These are phyloP conservation scores for Berkeleyomyces basicola DNA, from an alignment of 2,329 filamentous ascomycete genomes.

Conservation along the genomic window DNA sequence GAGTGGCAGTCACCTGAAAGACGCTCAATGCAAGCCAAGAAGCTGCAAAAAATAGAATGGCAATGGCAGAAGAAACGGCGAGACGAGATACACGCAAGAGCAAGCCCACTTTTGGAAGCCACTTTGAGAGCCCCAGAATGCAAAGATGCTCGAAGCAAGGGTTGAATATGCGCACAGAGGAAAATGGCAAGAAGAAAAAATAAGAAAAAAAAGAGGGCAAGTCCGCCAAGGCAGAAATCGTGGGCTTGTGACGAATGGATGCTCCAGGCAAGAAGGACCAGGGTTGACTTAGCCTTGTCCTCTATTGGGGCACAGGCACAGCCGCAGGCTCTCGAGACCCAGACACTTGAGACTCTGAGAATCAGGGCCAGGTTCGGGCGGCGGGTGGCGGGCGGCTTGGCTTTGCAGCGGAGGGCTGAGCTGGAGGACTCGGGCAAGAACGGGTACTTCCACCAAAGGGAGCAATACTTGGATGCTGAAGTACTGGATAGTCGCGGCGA, in stretches of 20 bases:
- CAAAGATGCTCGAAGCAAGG: slow-evolving; percentile 6
- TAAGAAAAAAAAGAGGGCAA: slow-evolving; percentile 7
- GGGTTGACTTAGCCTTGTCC: too few species aligned
- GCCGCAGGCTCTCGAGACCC: neutral
- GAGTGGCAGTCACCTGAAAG: neutral
- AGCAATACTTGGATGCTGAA: neutral
- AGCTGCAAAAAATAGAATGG: neutral
- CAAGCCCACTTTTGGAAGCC: slow-evolving; percentile 3
- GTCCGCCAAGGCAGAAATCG: neutral
- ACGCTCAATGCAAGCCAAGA: neutral
- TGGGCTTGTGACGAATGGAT: neutral
- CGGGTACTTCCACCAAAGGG: neutral
- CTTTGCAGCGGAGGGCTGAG: too few species aligned
- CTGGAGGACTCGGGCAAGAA: too few species aligned
- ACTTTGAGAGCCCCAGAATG: slow-evolving; percentile 5
- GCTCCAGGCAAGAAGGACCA: neutral
- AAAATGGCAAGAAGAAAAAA: slow-evolving; percentile 15
- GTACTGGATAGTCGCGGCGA: too few species aligned
- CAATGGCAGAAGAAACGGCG: neutral
- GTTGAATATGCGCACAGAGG: slow-evolving; percentile 4
- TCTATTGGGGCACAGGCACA: neutral
- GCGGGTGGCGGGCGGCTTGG: neutral
- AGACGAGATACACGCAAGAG: neutral
- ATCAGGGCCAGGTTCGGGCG: neutral
- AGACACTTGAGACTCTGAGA: too few species aligned